Percentiles rank a stretch among this genome's conserved stretches.
phyloP scores from a whole-genome alignment of 1,139 yeast species.

The Kodamaea fungicola region DNA sequence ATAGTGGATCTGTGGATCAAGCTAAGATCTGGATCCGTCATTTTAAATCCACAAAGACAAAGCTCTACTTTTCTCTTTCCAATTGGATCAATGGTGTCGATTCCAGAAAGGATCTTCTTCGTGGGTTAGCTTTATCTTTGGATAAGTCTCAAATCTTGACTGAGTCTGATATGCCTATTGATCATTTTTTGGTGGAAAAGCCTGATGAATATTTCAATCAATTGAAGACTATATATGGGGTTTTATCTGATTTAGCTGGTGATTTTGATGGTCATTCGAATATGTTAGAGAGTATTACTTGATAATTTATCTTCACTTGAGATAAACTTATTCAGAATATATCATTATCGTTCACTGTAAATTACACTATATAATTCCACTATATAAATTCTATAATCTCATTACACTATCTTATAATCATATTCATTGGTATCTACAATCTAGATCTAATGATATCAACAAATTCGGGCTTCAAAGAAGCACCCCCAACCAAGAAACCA shows the following conservation, averaged over 20 bases:
- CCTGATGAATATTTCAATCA: conserved; percentile 16
- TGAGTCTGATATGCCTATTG: conserved; percentile 39
- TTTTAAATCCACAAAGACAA: conserved; percentile 14
- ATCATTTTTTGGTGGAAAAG: conserved; percentile 17
- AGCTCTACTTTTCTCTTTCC: conserved; percentile 57
- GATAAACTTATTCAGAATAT: too few species aligned
- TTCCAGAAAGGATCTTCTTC: conserved; percentile 19
- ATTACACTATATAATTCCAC: too few species aligned
- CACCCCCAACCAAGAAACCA: conserved; percentile 99
- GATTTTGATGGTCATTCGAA: conserved; percentile 5
- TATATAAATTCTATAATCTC: too few species aligned
- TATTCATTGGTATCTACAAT: too few species aligned
- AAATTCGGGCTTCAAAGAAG: conserved; percentile 97
- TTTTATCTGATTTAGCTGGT: conserved; percentile 2
- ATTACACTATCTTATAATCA: too few species aligned
- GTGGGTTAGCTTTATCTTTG: conserved; percentile 21
- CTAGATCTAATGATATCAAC: conserved; percentile 92
- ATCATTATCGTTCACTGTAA: too few species aligned
- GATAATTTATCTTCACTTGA: too few species aligned
- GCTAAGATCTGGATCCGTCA: conserved; percentile 50
- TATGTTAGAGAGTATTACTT: conserved; percentile 4
- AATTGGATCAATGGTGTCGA: conserved; percentile 51
- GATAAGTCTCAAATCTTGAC: conserved; percentile 25
- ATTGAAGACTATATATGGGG: conserved; percentile 16
- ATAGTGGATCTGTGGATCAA: conserved; percentile 76